These are phyloP conservation scores for Rhododendron simsii DNA, from an alignment of 148 eudicot genomes.

Conservation along the genomic window DNA sequence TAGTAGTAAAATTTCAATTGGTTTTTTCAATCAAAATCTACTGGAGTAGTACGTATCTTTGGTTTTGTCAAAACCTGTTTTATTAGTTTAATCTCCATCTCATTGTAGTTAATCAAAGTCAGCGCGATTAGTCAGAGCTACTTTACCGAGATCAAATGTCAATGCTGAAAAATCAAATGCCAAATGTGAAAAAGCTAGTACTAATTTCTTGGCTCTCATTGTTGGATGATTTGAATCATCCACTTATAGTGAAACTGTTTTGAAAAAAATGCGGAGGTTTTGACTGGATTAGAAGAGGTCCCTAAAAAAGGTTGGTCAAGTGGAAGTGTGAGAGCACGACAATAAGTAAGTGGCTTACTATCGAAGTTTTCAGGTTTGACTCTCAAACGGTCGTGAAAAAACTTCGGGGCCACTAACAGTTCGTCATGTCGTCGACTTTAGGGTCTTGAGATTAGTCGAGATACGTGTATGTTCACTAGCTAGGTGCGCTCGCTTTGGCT, in stretches of 20 bases:
- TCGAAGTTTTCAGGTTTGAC: too few species aligned
- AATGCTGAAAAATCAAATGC: neutral
- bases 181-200: neutral
- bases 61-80: neutral
- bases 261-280: neutral
- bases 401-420: too few species aligned
- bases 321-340: too few species aligned
- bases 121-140: neutral
- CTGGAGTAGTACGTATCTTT: neutral
- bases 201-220: neutral
- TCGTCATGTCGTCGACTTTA: too few species aligned
- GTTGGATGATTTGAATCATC: neutral
- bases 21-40: neutral
- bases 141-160: neutral
- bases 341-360: too few species aligned
- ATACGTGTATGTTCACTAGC: too few species aligned
- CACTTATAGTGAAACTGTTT: neutral
- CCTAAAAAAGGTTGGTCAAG: neutral
- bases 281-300: neutral
- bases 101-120: neutral
- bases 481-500: neutral
- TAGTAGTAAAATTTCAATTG: neutral
- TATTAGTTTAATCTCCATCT: neutral
- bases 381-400: too few species aligned
- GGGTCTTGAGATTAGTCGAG: too few species aligned